Evolutionary conservation across 192 early-diverging fungal species (phyloP), one percentile per base, ranked within the genome.

Genomic region (Thamnidium elegans): DNA sequence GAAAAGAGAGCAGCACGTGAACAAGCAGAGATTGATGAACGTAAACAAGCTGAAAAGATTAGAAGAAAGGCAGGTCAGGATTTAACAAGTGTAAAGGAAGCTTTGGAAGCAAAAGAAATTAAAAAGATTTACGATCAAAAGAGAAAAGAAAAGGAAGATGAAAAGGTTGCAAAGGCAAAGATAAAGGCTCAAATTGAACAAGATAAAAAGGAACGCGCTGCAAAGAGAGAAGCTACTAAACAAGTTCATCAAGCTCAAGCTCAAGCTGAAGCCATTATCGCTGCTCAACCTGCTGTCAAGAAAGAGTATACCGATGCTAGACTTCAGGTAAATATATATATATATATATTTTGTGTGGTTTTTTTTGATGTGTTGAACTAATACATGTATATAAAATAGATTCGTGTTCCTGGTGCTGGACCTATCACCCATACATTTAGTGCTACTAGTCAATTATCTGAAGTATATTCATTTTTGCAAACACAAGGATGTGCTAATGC

Each of bases 161-260:
- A 94, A 14, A 81, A 75, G 43, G 50, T 74, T n/a, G 90, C 91
- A 3, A 88, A 86, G 55, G 85, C 76, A n/a, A 84, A 83, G 60
- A 87, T 94, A 60, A 87, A 84, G 59, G 84, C 82, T 10, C 85
- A 89, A 67, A 90, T 94, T 67, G 93, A 94, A 66, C 78, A 73
- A 15, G 93, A 94, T 68, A 92, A 88, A 67, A 72, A 66, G 48
- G 92, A 92, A 42, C 61, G 93, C 10, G 76, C 79, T 0, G 80
- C 84, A 3, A 84, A 34, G 50, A 30, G 52, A 53, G 26, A 54
- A 67, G 60, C 55, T 34, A 34, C 26, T 14, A 17, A 44, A 36
- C 58, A 69, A 50, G 70, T 66, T 3, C 32, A 20, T 55, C 48
- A 71, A 20, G 26, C 26, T 26, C 26, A 26, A 26, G 59, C 71